Evolutionary conservation across 805 yeast species (phyloP).

Genomic region (Nakazawaea ishiwadae): DNA sequence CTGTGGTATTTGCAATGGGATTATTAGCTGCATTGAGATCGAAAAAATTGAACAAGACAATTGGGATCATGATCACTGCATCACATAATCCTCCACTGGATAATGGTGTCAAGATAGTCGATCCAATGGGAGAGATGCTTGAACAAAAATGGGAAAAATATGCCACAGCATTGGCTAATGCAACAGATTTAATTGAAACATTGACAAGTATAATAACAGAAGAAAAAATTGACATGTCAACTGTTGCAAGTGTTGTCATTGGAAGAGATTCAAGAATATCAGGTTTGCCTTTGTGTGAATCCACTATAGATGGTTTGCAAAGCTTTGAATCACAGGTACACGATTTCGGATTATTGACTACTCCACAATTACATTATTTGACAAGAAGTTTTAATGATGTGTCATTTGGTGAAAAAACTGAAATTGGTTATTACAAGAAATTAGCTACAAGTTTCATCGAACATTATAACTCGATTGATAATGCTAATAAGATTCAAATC

Average conservation of each 20-base stretch:
- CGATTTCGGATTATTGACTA: constrained; percentile 73
- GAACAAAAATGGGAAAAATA: constrained; percentile 76
- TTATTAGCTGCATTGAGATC: constrained; percentile 81
- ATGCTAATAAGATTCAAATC: constrained; percentile 28
- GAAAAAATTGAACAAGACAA: constrained; percentile 57
- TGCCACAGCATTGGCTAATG: constrained; percentile 80
- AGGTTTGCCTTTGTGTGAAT: constrained; percentile 58
- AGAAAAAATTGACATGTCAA: constrained; percentile 40
- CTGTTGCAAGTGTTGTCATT: constrained; percentile 47
- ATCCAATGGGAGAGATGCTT: constrained; percentile 90
- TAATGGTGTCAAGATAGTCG: constrained; percentile 91
- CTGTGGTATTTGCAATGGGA: constrained; percentile 82
- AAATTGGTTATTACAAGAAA: constrained; percentile 66
- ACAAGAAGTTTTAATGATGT: constrained; percentile 69
- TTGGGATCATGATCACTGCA: constrained; percentile 97
- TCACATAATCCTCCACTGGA: constrained; percentile 92
- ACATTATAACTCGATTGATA: constrained; percentile 13
- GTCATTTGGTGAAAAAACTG: constrained; percentile 56
- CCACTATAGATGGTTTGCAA: constrained; percentile 59
- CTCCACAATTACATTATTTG: constrained; percentile 91
- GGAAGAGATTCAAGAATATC: constrained; percentile 90
- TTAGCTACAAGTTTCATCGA: constrained; percentile 47
- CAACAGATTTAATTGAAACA: constrained; percentile 36
- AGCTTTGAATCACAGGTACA: constrained; percentile 39
- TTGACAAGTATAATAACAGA: constrained; percentile 33